Percentiles rank a stretch among this genome's conserved stretches.
phyloP scores from a whole-genome alignment of 139 green algal species.

The Chlamydomonas incerta region DNA sequence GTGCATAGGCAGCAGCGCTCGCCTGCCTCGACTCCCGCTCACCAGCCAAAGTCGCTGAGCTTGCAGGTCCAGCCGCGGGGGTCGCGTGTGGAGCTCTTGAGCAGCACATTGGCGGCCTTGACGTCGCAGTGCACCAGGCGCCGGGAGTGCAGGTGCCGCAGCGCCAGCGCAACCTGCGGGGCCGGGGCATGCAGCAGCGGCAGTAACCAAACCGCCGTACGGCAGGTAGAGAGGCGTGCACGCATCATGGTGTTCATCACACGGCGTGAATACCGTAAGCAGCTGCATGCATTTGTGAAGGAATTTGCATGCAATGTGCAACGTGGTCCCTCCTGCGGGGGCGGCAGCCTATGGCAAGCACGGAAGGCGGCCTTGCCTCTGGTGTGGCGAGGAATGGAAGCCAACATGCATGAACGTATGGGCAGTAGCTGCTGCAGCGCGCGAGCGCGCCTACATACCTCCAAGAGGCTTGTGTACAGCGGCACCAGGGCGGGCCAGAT shows the following conservation, averaged over 20 bases:
- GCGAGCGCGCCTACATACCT: neutral
- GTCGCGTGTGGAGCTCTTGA: slow-evolving; percentile 1
- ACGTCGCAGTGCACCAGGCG: slow-evolving; percentile 19
- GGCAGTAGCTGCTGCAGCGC: neutral
- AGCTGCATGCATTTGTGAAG: no score
- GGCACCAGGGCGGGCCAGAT: slow-evolving; percentile 15
- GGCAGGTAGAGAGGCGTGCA: no score
- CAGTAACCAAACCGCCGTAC: no score
- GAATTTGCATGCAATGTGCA: no score
- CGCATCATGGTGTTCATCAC: no score
- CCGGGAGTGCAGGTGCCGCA: slow-evolving; percentile 26
- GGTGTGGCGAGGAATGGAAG: no score
- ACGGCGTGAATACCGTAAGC: no score
- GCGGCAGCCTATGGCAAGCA: no score
- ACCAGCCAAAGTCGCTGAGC: slow-evolving; percentile 22
- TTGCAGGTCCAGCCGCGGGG: slow-evolving; percentile 29
- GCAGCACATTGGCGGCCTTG: slow-evolving; percentile 23
- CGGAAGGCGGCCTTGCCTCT: no score
- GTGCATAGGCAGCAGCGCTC: no score
- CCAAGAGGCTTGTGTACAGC: slow-evolving; percentile 15
- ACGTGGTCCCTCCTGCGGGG: no score
- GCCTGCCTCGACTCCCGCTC: neutral
- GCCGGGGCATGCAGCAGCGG: no score
- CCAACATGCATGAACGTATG: neutral
- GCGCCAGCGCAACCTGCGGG: slow-evolving; percentile 27